Base-by-base conservation (phyloP, 495 filamentous ascomycete genomes). In the Aspergillus campestris region DNA sequence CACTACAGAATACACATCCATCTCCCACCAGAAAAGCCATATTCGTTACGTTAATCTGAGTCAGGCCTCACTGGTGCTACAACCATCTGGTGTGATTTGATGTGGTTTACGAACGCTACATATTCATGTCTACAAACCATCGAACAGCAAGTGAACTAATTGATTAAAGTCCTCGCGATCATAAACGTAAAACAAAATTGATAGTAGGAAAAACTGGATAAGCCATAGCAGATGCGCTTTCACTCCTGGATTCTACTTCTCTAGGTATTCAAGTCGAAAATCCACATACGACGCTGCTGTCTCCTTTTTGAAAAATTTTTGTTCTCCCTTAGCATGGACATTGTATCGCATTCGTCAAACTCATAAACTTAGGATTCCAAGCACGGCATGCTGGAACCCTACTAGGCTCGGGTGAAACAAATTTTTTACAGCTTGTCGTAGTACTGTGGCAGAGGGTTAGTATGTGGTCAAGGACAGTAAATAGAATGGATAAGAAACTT, bases 371-470 rank as follows among this genome's bases (percentile, higher is more conserved):
- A 64, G 64, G 56, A 63, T 61, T 64, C 62, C 62, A 64, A 53
- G 53, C 49, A 55, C 58, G 54, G 55, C 51, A 62, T 59, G 51
- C 53, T 58, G 52, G 49, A 60, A 52, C 42, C 52, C 55, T 58
- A 62, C 57, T 55, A 50, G 59, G 49, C 57, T 51, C 56, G 60
- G 51, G 52, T 56, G 18, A 24, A 24, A 62, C 55, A 67, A 60
- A 54, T 49, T 64, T 59, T 73, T 71, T 95, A 96, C 75, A 96
- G 83, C 86, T 95, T 95, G 83, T 96, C 90, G 74, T 96, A 96
- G 84, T 95, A 96, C 89, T 96, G 56, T 49, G 58, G 5, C 50
- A 12, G 35, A 31, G 31, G 40, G 67, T 89, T 77, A 90, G 82
- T 51, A 65, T 54, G 9, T 42, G 34, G 40, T n/a, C 42, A n/a